phyloP scores from a whole-genome alignment of 495 filamentous ascomycete genomes.

The Astrocystis sublimbata region DNA sequence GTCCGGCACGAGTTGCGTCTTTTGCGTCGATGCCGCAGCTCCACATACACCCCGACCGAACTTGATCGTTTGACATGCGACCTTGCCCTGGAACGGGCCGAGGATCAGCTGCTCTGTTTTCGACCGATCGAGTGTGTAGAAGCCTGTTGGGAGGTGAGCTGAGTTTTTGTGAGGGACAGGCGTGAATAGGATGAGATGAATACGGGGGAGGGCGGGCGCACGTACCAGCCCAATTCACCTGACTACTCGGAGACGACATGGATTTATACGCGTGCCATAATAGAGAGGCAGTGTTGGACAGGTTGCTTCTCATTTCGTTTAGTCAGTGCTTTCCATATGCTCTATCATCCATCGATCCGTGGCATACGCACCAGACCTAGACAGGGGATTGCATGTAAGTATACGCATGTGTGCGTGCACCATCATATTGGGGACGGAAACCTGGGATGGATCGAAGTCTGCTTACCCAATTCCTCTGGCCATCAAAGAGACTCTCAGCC shows the following conservation, averaged over 20 bases:
- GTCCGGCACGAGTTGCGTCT: constrained; percentile 73
- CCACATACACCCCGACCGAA: constrained; percentile 86
- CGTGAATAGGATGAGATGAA: neutral
- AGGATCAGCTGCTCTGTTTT: constrained; percentile 65
- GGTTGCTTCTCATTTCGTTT: constrained; percentile 60
- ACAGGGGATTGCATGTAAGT: constrained; percentile 4
- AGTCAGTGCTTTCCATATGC: neutral
- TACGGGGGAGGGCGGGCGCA: neutral
- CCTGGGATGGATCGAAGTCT: neutral
- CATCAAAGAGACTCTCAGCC: constrained; percentile 68
- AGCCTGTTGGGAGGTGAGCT: constrained; percentile 44
- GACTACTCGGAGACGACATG: constrained; percentile 67
- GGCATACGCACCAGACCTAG: constrained; percentile 33
- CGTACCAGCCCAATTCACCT: constrained; percentile 84
- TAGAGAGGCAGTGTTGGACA: constrained; percentile 80
- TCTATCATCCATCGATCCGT: neutral
- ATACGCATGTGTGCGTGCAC: constrained; percentile 1
- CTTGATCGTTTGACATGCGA: constrained; percentile 82
- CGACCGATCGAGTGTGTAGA: constrained; percentile 75
- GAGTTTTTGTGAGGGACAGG: neutral
- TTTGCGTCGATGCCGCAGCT: constrained; percentile 61
- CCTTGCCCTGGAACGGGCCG: constrained; percentile 85
- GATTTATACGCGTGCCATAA: constrained; percentile 85
- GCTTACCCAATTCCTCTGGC: constrained; percentile 85
- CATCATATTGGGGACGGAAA: constrained; percentile 2